Evolutionary conservation across 768 basidiomycete genomes (phyloP), one percentile per base, ranked within the genome.

Genomic region (Pisolithus sp.): DNA sequence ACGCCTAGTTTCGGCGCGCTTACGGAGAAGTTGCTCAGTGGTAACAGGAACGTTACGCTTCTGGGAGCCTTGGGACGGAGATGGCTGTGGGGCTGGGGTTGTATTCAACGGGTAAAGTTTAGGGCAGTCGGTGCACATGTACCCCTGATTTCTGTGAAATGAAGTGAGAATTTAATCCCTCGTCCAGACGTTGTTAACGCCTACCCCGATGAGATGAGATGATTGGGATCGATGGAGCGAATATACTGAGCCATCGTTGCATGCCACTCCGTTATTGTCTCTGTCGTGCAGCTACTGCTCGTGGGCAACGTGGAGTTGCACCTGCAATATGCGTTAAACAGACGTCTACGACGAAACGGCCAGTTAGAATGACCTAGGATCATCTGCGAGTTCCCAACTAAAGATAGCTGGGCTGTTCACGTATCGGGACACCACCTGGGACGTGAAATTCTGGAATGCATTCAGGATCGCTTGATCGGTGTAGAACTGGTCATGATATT

Each of bases 381-480:
- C 84, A 60, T 86, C 86, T 18, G 81, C 84, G 56, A 83, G 56
- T 60, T 86, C 83, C 79, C 80, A 82, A 49, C 37, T 59, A 53
- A 85, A 73, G 49, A 85, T 60, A n/a, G 73, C 66, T 3, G 83
- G 65, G 48, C 72, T 74, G 46, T 81, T 73, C 15, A 69, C 69
- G 56, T 84, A 84, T 47, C 83, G 80, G 17, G 73, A 67, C 9
- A 81, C 79, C 20, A 86, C 60, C 37, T 76, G 71, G 8, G 68
- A 69, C 7, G 80, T 79, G 52, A 80, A 85, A 54, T 85, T 80
- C 69, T 73, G 69, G 65, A 83, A 86, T 6, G 75, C 64, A 3
- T 68, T 57, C 37, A 81, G 67, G 28, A 84, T 65, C 12, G 69
- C 73, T 42, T 72, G 61, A 53, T 83, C 71, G 12, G 71, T 72